phyloP scores from a whole-genome alignment of 352 stramenopile genomes.

The Globisporangium spinosum region DNA sequence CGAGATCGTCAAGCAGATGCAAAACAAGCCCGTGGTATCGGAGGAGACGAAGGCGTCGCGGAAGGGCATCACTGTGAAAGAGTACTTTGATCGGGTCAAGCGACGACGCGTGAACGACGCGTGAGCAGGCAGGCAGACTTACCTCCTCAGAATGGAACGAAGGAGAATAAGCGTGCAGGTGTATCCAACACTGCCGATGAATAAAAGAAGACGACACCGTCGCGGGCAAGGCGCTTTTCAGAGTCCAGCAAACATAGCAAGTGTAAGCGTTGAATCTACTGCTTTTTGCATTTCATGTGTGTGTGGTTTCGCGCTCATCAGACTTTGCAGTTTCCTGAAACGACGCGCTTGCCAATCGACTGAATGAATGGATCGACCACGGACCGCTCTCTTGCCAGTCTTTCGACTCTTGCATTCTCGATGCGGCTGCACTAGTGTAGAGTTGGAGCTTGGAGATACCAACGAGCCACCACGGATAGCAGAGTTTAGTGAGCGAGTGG shows the following conservation, averaged over 20 bases:
- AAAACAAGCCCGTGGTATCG: conserved; percentile 58
- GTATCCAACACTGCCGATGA: too few species aligned
- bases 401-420: conserved; percentile 21
- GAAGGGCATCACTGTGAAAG: conserved; percentile 80
- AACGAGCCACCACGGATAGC: conserved; percentile 30
- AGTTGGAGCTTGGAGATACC: conserved; percentile 21
- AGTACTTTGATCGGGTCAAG: conserved; percentile 87
- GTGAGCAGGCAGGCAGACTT: too few species aligned
- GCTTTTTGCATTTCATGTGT: too few species aligned
- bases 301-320: too few species aligned
- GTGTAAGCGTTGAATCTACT: too few species aligned
- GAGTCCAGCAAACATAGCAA: too few species aligned
- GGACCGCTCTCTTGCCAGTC: conserved; percentile 24
- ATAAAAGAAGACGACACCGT: too few species aligned
- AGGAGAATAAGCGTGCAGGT: not conserved
- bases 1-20: conserved; percentile 78
- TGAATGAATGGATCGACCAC: conserved; percentile 7
- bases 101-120: conserved; percentile 42
- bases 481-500: conserved; percentile 13
- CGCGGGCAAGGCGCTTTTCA: too few species aligned
- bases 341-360: conserved; percentile 5
- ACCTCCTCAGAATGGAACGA: conserved; percentile 17
- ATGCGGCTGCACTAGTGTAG: conserved; percentile 16
- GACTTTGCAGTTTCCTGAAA: not conserved
- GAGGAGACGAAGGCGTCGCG: conserved; percentile 64